Evolutionary conservation across 2,329 filamentous ascomycete genomes (phyloP), one percentile per base, ranked within the genome.

Genomic region (Fusarium tupiense): DNA sequence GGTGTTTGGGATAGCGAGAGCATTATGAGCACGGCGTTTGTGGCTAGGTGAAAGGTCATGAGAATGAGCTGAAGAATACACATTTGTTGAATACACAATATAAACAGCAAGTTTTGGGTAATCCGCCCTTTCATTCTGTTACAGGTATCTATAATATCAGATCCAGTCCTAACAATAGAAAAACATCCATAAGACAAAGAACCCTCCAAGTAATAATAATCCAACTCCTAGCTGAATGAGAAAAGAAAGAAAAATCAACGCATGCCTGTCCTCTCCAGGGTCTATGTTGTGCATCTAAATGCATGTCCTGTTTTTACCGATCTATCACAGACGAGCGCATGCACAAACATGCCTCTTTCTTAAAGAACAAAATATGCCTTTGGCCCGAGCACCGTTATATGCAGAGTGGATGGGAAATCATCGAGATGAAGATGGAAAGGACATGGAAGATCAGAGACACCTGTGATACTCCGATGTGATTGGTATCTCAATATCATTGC

Each of bases 271-370:
- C 57, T 60, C 60, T 61, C 64, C 69, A 56, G 73, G 52, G 52
- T 78, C 72, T 78, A 77, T 74, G 46, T 44, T 66, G 31, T 47
- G 68, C 70, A 70, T 73, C 57, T 78, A 54, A 64, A 60, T 64
- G 56, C 70, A 41, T 60, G 43, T 69, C 60, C 68, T 58, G 71
- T 67, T 70, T 73, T 77, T 68, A 52, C 72, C 35, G 59, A 64
- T 78, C 76, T 78, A 78, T 76, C 71, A 67, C 68, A 67, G 50
- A 62, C 67, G 54, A 64, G 56, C 41, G 40, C 60, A 57, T 53
- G 53, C 37, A 29, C 43, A 75, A 31, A 44, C 63, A 66, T 73
- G 67, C 43, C 49, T 71, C 53, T 67, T 64, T 66, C 69, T 66
- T 37, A 66, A 74, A 72, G 35, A 68, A 78, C 57, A 62, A 62